These are phyloP conservation scores for Phytophthora quininea DNA, from an alignment of 352 stramenopile genomes.

Conservation along the genomic window DNA sequence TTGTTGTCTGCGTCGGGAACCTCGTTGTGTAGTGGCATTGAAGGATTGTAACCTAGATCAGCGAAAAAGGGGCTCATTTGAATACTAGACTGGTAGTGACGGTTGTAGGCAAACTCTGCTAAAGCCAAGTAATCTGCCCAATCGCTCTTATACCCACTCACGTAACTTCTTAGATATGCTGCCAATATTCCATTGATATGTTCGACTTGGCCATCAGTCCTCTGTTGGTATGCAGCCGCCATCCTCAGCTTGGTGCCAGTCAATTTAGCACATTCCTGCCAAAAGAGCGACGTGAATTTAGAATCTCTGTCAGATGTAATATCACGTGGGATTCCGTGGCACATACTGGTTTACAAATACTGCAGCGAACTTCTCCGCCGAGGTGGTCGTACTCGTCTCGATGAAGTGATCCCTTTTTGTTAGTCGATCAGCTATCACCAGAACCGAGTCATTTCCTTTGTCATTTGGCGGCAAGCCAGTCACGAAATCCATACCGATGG, in stretches of 20 bases:
- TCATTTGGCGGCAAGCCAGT: conserved; percentile 1
- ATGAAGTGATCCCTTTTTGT: conserved; percentile 14
- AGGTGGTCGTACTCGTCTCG: background rate
- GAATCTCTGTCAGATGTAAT: conserved; percentile 11
- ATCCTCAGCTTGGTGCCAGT: conserved; percentile 9
- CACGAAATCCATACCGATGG: conserved; percentile 19
- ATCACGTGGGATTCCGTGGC: conserved; percentile 4
- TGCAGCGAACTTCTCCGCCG: background rate
- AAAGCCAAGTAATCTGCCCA: too few species aligned
- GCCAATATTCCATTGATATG: conserved; percentile 9
- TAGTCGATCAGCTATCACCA: conserved; percentile 10
- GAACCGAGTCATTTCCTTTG: background rate
- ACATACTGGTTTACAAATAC: conserved; percentile 9
- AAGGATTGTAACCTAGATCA: too few species aligned
- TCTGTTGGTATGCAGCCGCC: conserved; percentile 5
- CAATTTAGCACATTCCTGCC: conserved; percentile 1
- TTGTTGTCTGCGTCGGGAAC: too few species aligned
- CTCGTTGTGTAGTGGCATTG: too few species aligned
- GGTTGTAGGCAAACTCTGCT: too few species aligned
- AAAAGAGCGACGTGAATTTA: conserved; percentile 17
- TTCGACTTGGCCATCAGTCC: conserved; percentile 13
- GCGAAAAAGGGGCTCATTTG: too few species aligned
- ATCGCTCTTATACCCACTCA: too few species aligned
- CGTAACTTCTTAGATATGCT: too few species aligned
- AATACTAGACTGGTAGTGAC: too few species aligned